These are phyloP conservation scores for Suillus lakei DNA, from an alignment of 768 basidiomycete genomes.

Conservation along the genomic window DNA sequence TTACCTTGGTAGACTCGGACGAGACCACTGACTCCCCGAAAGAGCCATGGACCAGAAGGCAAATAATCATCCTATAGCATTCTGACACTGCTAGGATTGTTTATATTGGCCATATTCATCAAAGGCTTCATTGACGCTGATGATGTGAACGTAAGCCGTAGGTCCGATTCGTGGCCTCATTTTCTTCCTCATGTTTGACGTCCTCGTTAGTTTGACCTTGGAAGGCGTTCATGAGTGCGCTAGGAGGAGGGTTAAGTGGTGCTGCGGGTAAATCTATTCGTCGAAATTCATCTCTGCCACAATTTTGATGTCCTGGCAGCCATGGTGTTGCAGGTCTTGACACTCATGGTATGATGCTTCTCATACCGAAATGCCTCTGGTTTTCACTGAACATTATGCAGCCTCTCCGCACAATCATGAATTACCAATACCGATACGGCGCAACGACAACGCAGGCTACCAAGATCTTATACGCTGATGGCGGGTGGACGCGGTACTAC, in stretches of 20 bases:
- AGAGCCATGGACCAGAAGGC: constrained; percentile 15
- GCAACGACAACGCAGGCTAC: constrained; percentile 69
- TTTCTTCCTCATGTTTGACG: constrained; percentile 48
- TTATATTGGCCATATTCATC: constrained; percentile 57
- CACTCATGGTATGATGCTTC: constrained; percentile 63
- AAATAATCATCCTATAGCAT: constrained; percentile 33
- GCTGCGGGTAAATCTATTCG: constrained; percentile 62
- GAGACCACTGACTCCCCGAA: constrained; percentile 11
- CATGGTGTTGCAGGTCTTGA: constrained; percentile 93
- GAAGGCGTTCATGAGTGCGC: constrained; percentile 76
- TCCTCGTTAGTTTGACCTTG: constrained; percentile 72
- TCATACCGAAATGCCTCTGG: background rate
- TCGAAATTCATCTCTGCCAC: constrained; percentile 6
- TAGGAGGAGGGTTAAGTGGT: constrained; percentile 90
- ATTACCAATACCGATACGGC: constrained; percentile 94
- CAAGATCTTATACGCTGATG: constrained; percentile 72
- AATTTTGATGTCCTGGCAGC: constrained; percentile 46
- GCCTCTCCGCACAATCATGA: constrained; percentile 98
- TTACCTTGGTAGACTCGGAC: constrained; percentile 4
- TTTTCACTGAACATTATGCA: constrained; percentile 28
- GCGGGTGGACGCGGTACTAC: constrained; percentile 86
- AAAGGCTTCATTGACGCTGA: constrained; percentile 74
- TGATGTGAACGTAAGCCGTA: constrained; percentile 62
- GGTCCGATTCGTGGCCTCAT: constrained; percentile 30
- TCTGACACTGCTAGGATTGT: constrained; percentile 39